These are phyloP conservation scores for Gracilaria caudata DNA, from an alignment of 23 red algal genomes.

Conservation along the genomic window DNA sequence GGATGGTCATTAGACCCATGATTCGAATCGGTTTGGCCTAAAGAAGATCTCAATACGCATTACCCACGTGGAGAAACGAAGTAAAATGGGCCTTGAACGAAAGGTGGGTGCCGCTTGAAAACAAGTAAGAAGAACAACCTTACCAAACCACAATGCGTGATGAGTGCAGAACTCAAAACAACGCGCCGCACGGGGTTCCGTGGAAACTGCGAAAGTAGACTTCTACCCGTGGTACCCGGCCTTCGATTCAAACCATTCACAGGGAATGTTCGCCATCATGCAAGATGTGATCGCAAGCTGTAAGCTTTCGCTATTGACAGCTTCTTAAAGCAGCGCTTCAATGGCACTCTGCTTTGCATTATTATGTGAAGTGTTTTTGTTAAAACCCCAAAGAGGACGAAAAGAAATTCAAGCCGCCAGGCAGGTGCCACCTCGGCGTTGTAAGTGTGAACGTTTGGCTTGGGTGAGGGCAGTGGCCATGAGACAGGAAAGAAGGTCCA, in stretches of 20 bases:
- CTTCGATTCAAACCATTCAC: no score
- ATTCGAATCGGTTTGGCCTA: not conserved
- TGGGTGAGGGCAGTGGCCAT: not conserved
- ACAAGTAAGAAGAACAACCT: not conserved
- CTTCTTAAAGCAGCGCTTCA: not conserved
- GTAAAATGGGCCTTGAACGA: no score
- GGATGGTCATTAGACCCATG: conserved; percentile 91
- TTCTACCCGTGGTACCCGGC: no score
- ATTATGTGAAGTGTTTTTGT: no score
- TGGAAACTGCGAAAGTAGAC: not conserved
- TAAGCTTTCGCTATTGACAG: not conserved
- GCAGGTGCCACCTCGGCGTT: no score
- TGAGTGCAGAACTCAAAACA: not conserved
- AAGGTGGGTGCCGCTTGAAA: no score
- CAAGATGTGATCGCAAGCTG: not conserved
- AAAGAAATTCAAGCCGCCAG: no score
- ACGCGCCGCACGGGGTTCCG: not conserved
- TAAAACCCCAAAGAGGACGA: no score
- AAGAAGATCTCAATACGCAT: not conserved
- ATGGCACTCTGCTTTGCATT: no score
- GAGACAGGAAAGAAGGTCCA: not conserved
- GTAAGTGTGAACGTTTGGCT: not conserved
- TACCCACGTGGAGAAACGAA: not conserved
- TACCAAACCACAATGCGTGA: not conserved
- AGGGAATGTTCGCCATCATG: not conserved